Evolutionary conservation across 2,329 filamentous ascomycete species (phyloP).

Genomic region (Neonectria ditissima): DNA sequence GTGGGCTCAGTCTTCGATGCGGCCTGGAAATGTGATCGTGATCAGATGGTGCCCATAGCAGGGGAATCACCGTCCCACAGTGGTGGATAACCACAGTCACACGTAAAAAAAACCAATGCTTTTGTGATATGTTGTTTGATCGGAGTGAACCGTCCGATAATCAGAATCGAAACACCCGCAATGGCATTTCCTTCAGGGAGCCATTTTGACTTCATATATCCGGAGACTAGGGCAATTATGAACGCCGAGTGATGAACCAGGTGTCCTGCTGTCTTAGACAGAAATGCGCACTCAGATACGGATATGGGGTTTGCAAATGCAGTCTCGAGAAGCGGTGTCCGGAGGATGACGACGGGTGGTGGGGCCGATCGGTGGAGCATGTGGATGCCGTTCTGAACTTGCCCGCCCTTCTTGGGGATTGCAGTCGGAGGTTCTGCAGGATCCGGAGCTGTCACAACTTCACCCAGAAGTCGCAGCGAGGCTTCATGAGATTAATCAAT

Average conservation of each 20-base stretch:
- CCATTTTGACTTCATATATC: not conserved
- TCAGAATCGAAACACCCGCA: not conserved
- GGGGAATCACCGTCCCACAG: not conserved
- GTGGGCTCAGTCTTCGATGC: conserved; percentile 8
- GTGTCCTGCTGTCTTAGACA: not conserved
- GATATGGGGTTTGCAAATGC: not conserved
- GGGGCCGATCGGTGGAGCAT: conserved; percentile 35
- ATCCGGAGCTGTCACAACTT: not conserved
- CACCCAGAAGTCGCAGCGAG: not conserved
- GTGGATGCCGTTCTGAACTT: conserved; percentile 28
- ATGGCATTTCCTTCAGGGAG: not conserved
- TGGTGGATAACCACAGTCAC: conserved; percentile 9
- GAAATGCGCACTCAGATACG: not conserved
- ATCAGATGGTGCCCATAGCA: conserved; percentile 5
- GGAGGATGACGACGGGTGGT: conserved; percentile 24
- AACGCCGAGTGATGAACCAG: not conserved
- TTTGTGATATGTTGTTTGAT: not conserved
- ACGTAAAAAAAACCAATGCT: not conserved
- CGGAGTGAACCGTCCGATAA: not conserved
- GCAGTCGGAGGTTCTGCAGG: not conserved
- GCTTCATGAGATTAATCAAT: not conserved
- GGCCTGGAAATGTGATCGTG: conserved; percentile 1
- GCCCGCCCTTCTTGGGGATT: conserved; percentile 2
- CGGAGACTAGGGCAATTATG: not conserved
- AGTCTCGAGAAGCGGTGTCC: conserved; percentile 6